These are phyloP conservation scores for Actinomortierella ambigua DNA, from an alignment of 371 early-diverging fungal species.

Conservation along the genomic window DNA sequence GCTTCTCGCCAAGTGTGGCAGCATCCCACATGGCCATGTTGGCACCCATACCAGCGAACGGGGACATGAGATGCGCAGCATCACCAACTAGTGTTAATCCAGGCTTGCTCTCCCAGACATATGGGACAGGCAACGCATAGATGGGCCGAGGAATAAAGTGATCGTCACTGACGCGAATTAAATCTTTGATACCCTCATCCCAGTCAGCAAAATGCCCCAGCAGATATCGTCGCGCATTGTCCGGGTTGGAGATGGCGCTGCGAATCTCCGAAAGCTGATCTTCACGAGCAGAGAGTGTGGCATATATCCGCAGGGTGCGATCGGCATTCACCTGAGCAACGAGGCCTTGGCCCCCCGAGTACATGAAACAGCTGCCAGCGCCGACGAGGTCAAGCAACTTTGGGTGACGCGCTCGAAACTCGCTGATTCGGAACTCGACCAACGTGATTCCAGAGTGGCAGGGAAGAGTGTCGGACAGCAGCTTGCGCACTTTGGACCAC, in stretches of 20 bases:
- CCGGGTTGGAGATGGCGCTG: slow-evolving; percentile 15
- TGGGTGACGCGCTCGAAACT: slow-evolving; percentile 27
- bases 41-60: slow-evolving; percentile 56
- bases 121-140: slow-evolving; percentile 42
- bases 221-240: slow-evolving; percentile 9
- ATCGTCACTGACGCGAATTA: slow-evolving; percentile 20
- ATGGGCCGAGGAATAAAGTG: slow-evolving; percentile 41
- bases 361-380: slow-evolving; percentile 29
- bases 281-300: slow-evolving; percentile 19
- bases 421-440: slow-evolving; percentile 32
- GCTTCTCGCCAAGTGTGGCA: slow-evolving; percentile 26
- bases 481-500: slow-evolving; percentile 50
- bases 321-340: slow-evolving; percentile 34
- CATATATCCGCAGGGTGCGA: slow-evolving; percentile 33
- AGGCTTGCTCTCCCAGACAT: slow-evolving; percentile 25
- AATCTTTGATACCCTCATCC: slow-evolving; percentile 14
- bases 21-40: slow-evolving; percentile 54
- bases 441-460: slow-evolving; percentile 43
- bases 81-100: slow-evolving; percentile 53
- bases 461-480: slow-evolving; percentile 40
- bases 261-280: slow-evolving; percentile 22
- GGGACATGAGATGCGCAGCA: slow-evolving; percentile 59
- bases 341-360: slow-evolving; percentile 24
- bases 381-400: slow-evolving; percentile 27
- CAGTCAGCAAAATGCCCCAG: slow-evolving; percentile 27